Conservation (phyloP, 225 moss, liverwort and hornwort genomes). For the Antitrichia curtipendula region DNA sequence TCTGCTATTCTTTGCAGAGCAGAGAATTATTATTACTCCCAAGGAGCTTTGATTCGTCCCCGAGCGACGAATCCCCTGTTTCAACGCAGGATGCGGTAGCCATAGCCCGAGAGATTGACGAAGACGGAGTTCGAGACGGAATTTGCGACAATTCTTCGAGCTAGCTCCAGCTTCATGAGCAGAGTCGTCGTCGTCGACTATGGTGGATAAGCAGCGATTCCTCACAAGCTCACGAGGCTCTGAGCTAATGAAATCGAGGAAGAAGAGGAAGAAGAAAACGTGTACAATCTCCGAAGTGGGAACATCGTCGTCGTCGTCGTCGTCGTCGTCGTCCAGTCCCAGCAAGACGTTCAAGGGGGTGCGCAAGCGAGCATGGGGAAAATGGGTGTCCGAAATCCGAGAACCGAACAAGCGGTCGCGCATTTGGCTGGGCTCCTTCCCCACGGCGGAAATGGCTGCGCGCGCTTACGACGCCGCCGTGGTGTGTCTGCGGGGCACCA, state of each 20-base stretch:
- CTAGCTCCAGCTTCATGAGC: conserved; percentile 4
- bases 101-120: background rate
- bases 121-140: background rate
- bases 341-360: conserved; percentile 47
- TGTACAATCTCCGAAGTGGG: background rate
- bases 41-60: background rate
- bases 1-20: background rate
- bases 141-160: background rate
- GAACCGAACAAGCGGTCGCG: conserved; percentile 85
- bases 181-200: background rate
- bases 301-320: background rate
- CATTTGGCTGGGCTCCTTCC: conserved; percentile 86
- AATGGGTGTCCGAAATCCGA: conserved; percentile 92
- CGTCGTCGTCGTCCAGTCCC: background rate
- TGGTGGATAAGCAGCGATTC: conserved; percentile 26
- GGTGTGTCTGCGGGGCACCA: conserved; percentile 55
- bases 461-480: conserved; percentile 80
- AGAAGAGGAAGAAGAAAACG: background rate
- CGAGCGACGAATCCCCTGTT: background rate
- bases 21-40: background rate
- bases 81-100: background rate
- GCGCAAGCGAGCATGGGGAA: conserved; percentile 82
- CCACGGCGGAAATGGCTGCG: conserved; percentile 77
- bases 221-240: conserved; percentile 10
- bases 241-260: background rate